phyloP scores from a whole-genome alignment of 108 stramenopile species.

The Asterionellopsis glacialis region DNA sequence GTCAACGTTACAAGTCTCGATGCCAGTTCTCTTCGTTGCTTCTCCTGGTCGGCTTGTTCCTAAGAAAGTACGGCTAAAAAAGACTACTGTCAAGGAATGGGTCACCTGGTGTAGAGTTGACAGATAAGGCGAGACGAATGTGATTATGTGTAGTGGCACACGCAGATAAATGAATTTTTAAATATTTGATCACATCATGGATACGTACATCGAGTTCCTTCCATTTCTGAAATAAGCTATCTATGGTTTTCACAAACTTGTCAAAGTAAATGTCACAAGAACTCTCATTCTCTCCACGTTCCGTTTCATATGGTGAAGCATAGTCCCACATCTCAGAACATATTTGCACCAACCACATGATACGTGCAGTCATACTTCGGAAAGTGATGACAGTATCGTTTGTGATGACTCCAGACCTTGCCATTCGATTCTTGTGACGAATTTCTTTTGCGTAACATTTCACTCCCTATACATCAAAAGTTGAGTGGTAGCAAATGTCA shows the following conservation, averaged over 20 bases:
- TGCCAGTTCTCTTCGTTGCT: slow-evolving; percentile 10
- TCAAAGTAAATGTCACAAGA: slow-evolving; percentile 83
- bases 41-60: slow-evolving; percentile 1
- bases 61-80: slow-evolving; percentile 88
- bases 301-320: slow-evolving; percentile 54
- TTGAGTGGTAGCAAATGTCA: neutral
- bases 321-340: slow-evolving; percentile 97
- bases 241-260: slow-evolving; percentile 68
- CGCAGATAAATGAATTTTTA: neutral
- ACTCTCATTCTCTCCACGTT: slow-evolving; percentile 33
- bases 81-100: slow-evolving; percentile 92
- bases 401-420: slow-evolving; percentile 73
- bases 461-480: slow-evolving; percentile 31
- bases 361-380: slow-evolving; percentile 87
- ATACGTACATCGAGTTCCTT: slow-evolving; percentile 57
- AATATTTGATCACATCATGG: no score
- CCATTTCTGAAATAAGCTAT: slow-evolving; percentile 82
- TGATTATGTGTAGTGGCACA: slow-evolving; percentile 10
- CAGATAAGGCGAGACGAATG: neutral
- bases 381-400: slow-evolving; percentile 88
- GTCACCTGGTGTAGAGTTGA: slow-evolving; percentile 41
- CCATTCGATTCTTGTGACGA: slow-evolving; percentile 49
- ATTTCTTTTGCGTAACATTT: slow-evolving; percentile 73
- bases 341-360: slow-evolving; percentile 97
- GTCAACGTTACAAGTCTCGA: slow-evolving; percentile 24